phyloP scores from a whole-genome alignment of 1,139 yeast species.

The Suhomyces taliae region DNA sequence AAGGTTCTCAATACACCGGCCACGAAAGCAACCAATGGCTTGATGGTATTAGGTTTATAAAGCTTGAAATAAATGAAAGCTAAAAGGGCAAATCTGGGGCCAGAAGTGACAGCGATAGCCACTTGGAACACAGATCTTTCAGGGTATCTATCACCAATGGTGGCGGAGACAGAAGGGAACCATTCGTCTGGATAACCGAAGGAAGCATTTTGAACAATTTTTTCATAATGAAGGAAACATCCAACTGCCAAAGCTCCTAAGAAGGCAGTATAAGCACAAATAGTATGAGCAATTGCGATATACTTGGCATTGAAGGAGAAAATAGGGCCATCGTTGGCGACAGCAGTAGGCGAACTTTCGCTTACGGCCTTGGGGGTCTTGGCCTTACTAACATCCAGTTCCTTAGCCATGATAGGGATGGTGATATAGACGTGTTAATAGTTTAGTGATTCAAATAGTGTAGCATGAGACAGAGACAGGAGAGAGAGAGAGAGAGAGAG shows the following conservation, averaged over 20 bases:
- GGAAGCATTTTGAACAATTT: slow-evolving; percentile 82
- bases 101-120: slow-evolving; percentile 73
- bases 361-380: neutral
- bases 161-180: slow-evolving; percentile 97
- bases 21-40: slow-evolving; percentile 46
- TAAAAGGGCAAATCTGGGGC: slow-evolving; percentile 80
- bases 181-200: slow-evolving; percentile 96
- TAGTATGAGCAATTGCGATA: slow-evolving; percentile 69
- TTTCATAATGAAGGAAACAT: slow-evolving; percentile 70
- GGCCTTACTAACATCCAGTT: neutral
- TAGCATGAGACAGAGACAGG: too few relatives aligned
- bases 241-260: slow-evolving; percentile 74
- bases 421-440: too few relatives aligned
- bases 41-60: slow-evolving; percentile 35
- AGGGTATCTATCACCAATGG: slow-evolving; percentile 96
- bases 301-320: slow-evolving; percentile 55
- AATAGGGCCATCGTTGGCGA: neutral
- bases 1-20: slow-evolving; percentile 80
- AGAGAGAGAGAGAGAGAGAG: too few relatives aligned
- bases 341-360: neutral
- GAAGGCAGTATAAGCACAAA: slow-evolving; percentile 72
- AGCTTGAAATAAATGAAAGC: slow-evolving; percentile 55
- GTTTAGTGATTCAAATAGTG: too few relatives aligned
- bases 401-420: neutral
- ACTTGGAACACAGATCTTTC: slow-evolving; percentile 91